Percentiles rank a stretch among this genome's conserved stretches.
These are phyloP conservation scores for Gardenia jasminoides DNA, from an alignment of 257 asterid genomes.

Conservation along the genomic window DNA sequence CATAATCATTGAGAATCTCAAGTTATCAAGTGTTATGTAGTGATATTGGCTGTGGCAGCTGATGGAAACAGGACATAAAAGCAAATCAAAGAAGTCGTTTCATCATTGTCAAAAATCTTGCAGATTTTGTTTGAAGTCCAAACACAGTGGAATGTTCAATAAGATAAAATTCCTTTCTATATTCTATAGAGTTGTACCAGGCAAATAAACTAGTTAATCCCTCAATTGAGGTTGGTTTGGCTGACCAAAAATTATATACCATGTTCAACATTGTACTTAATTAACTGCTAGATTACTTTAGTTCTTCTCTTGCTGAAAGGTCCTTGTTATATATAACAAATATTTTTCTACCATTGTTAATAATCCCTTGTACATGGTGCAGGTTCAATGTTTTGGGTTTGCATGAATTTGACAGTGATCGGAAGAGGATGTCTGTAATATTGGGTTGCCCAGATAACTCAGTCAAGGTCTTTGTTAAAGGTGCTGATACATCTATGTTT, in stretches of 20 bases:
- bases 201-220: not conserved
- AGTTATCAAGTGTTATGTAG: not conserved
- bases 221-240: not conserved
- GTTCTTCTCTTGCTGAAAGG: not conserved
- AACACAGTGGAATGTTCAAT: not conserved
- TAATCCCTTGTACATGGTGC: slow-evolving; percentile 35
- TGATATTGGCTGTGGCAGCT: not conserved
- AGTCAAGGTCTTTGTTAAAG: slow-evolving; percentile 88
- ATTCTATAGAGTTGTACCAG: not conserved
- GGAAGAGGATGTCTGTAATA: slow-evolving; percentile 97
- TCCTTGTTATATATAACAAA: not conserved
- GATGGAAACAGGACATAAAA: not conserved
- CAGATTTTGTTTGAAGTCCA: not conserved
- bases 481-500: slow-evolving; percentile 95
- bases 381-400: slow-evolving; percentile 96
- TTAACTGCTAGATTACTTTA: not conserved
- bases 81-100: not conserved
- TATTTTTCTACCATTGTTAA: slow-evolving; percentile 6
- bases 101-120: not conserved
- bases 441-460: slow-evolving; percentile 83
- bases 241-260: not conserved
- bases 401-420: slow-evolving; percentile 96
- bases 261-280: not conserved
- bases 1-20: not conserved
- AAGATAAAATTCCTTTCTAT: no score